These are phyloP conservation scores for Stachybotrys chartarum DNA, from an alignment of 2,329 filamentous ascomycete genomes.

Conservation along the genomic window DNA sequence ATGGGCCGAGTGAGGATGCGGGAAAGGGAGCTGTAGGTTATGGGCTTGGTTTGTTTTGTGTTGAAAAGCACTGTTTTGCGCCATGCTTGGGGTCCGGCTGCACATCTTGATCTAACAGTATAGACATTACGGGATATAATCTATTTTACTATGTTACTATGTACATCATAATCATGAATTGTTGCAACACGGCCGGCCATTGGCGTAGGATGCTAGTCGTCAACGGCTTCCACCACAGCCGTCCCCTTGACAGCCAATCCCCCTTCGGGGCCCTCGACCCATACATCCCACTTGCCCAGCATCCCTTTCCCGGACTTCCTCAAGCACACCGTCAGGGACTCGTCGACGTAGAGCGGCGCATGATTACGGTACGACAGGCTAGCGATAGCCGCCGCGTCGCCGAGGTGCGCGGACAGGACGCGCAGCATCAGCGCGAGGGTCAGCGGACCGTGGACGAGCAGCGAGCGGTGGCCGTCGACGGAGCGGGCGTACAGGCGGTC, in stretches of 20 bases:
- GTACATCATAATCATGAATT: no score
- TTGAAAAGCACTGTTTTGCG: not conserved
- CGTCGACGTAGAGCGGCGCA: conserved; percentile 69
- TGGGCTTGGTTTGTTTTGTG: not conserved
- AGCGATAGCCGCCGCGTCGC: conserved; percentile 28
- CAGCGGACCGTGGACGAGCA: conserved; percentile 84
- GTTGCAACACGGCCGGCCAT: no score
- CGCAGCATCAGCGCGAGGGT: conserved; percentile 70
- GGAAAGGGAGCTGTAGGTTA: not conserved
- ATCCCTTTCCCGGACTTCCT: conserved; percentile 27
- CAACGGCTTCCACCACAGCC: conserved; percentile 15
- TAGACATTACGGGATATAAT: not conserved
- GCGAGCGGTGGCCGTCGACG: conserved; percentile 65
- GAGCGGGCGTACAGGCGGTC: conserved; percentile 62
- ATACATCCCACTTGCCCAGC: conserved; percentile 47
- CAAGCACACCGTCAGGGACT: conserved; percentile 64
- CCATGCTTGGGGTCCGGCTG: not conserved
- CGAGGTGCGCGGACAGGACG: conserved; percentile 36
- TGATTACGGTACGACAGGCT: conserved; percentile 74
- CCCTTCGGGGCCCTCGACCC: conserved; percentile 56
- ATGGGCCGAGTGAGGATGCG: conserved; percentile 45
- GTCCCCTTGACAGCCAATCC: conserved; percentile 57
- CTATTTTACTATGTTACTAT: no score
- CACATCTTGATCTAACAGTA: not conserved
- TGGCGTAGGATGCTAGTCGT: not conserved